A percentile compares a stretch with the other conserved stretches of the same genome.
phyloP scores from a whole-genome alignment of 768 basidiomycete genomes.

The Hemileccinum impolitum region DNA sequence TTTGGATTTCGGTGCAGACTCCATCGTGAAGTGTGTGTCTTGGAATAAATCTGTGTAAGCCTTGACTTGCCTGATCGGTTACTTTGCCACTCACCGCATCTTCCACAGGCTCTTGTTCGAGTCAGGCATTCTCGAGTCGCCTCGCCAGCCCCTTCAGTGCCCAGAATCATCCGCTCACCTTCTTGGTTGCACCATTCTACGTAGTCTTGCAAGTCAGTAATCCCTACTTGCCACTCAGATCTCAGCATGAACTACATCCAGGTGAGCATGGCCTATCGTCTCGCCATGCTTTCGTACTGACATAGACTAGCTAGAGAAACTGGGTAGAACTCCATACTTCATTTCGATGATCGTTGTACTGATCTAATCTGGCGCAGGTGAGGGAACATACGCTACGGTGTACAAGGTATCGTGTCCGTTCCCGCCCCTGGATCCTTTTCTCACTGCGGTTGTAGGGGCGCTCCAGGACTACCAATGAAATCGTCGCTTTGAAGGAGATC shows the following conservation, averaged over 20 bases:
- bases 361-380: constrained; percentile 43
- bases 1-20: constrained; percentile 47
- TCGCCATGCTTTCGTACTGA: constrained; percentile 5
- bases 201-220: constrained; percentile 1
- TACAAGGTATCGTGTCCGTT: constrained; percentile 66
- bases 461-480: constrained; percentile 96
- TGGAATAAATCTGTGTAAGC: too few relatives aligned
- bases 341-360: constrained; percentile 2
- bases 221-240: not conserved
- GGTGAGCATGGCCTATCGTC: constrained; percentile 29
- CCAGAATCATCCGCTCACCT: constrained; percentile 1
- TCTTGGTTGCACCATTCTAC: constrained; percentile 2
- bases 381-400: constrained; percentile 96
- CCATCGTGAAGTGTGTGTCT: constrained; percentile 29
- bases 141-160: not conserved
- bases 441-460: constrained; percentile 60
- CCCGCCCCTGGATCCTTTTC: not conserved
- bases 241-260: constrained; percentile 56
- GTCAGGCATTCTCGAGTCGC: too few relatives aligned
- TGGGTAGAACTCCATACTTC: constrained; percentile 44
- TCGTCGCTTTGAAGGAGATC: constrained; percentile 98
- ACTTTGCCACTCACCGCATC: not conserved
- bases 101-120: not conserved
- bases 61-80: constrained; percentile 19
- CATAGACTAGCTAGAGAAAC: constrained; percentile 74